Percentiles rank a stretch among this genome's conserved stretches.
phyloP scores from a whole-genome alignment of 2,329 filamentous ascomycete genomes.

The Cercospora berteroae region DNA sequence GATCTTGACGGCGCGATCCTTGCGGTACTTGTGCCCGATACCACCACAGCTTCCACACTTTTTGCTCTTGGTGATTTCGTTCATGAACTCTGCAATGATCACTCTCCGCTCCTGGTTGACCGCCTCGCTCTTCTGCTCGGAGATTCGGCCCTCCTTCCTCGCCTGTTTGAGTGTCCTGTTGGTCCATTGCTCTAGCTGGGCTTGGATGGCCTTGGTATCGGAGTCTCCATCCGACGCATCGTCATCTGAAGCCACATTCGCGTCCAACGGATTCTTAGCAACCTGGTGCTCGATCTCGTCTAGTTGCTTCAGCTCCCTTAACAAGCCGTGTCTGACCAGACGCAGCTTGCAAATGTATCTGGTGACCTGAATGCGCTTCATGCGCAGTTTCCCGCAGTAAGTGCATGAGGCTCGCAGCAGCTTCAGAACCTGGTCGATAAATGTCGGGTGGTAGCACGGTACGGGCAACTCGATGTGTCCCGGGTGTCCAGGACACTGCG shows the following conservation, averaged over 20 bases:
- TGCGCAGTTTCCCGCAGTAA: constrained; percentile 84
- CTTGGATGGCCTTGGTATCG: constrained; percentile 56
- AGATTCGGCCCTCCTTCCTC: constrained; percentile 46
- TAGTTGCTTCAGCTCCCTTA: constrained; percentile 62
- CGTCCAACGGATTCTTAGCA: constrained; percentile 16
- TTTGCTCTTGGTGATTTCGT: constrained; percentile 65
- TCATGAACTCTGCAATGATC: constrained; percentile 78
- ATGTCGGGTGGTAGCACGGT: constrained; percentile 93
- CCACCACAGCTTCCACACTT: constrained; percentile 67
- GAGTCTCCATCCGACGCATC: constrained; percentile 62
- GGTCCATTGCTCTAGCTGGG: constrained; percentile 66
- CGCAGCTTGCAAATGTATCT: constrained; percentile 80
- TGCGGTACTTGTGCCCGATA: constrained; percentile 79
- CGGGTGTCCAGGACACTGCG: constrained; percentile 82
- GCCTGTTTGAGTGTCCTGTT: constrained; percentile 66
- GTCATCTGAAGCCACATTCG: constrained; percentile 39
- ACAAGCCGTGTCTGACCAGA: constrained; percentile 78
- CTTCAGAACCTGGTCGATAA: constrained; percentile 86
- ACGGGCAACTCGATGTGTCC: constrained; percentile 94
- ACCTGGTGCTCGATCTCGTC: constrained; percentile 42
- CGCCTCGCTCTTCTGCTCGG: constrained; percentile 74
- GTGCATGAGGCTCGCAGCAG: constrained; percentile 83
- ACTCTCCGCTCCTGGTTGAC: constrained; percentile 72
- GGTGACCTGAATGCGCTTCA: constrained; percentile 74
- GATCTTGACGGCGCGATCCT: constrained; percentile 88